Conservation (phyloP, 768 basidiomycete genomes). For the Boletus huronensis region DNA sequence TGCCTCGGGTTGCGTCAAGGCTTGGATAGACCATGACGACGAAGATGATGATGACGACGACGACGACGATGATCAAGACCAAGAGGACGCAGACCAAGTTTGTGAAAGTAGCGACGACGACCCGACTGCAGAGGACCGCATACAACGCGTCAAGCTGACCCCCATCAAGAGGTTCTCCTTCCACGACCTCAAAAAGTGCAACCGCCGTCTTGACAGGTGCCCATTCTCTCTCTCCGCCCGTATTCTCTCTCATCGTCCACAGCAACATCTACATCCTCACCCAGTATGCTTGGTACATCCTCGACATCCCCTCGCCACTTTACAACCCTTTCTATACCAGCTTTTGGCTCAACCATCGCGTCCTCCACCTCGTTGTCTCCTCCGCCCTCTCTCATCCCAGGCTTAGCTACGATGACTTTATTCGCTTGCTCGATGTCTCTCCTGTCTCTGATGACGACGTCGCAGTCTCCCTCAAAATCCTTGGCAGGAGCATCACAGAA, state of each 20-base stretch:
- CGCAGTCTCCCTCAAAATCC: conserved; percentile 31
- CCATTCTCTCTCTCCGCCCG: not conserved
- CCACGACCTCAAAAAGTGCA: conserved; percentile 36
- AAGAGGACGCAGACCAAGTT: conserved; percentile 18
- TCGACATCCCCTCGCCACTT: conserved; percentile 43
- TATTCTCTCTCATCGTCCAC: conserved; percentile 10
- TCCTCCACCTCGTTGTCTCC: conserved; percentile 47
- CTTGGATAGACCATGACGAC: conserved; percentile 34
- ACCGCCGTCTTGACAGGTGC: conserved; percentile 43
- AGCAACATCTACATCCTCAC: conserved; percentile 69
- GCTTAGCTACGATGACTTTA: conserved; percentile 40
- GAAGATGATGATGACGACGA: conserved; percentile 25
- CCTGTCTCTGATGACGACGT: conserved; percentile 31
- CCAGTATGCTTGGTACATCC: conserved; percentile 65
- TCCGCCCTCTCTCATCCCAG: conserved; percentile 34
- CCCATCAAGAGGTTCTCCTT: conserved; percentile 45
- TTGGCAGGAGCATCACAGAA: conserved; percentile 43
- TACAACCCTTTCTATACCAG: conserved; percentile 46
- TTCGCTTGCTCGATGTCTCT: conserved; percentile 32
- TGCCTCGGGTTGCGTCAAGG: conserved; percentile 39
- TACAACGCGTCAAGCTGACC: conserved; percentile 38
- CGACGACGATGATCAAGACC: conserved; percentile 20
- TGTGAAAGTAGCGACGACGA: not conserved
- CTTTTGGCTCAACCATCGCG: conserved; percentile 49
- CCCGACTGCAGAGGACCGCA: conserved; percentile 3